phyloP scores from a whole-genome alignment of 1,284 basidiomycete species.

The Ceratobasidium sp. region DNA sequence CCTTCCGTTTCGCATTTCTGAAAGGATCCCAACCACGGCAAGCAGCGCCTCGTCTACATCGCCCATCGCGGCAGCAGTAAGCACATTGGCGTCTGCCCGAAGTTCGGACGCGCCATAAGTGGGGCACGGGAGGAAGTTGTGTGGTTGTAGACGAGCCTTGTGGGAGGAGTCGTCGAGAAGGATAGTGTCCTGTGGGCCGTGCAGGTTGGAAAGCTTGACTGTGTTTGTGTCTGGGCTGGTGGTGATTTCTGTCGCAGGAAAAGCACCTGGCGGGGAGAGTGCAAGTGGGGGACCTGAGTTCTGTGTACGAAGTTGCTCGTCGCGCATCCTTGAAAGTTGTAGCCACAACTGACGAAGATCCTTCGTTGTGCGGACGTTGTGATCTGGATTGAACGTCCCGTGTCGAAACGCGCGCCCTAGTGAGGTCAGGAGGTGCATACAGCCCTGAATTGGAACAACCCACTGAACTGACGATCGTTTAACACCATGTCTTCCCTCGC shows the following conservation, averaged over 20 bases:
- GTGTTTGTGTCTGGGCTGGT: background rate
- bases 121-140: constrained; percentile 14
- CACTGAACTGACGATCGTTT: constrained; percentile 28
- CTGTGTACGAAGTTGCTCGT: constrained; percentile 4
- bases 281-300: background rate
- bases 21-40: constrained; percentile 34
- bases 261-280: background rate
- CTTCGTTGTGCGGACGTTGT: constrained; percentile 30
- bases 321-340: background rate
- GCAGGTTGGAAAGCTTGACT: background rate
- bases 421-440: background rate
- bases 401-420: constrained; percentile 20
- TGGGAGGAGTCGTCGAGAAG: constrained; percentile 27
- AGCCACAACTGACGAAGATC: constrained; percentile 29
- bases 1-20: background rate
- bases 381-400: constrained; percentile 31
- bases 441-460: background rate
- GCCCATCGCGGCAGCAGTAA: constrained; percentile 1
- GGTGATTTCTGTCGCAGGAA: background rate
- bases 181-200: constrained; percentile 22
- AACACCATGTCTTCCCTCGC: constrained; percentile 25
- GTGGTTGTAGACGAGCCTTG: constrained; percentile 23
- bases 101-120: constrained; percentile 18
- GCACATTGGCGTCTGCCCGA: constrained; percentile 7
- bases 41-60: constrained; percentile 31